Conservation (phyloP, 1,284 basidiomycete genomes). For the Ustilago shanxiensis region DNA sequence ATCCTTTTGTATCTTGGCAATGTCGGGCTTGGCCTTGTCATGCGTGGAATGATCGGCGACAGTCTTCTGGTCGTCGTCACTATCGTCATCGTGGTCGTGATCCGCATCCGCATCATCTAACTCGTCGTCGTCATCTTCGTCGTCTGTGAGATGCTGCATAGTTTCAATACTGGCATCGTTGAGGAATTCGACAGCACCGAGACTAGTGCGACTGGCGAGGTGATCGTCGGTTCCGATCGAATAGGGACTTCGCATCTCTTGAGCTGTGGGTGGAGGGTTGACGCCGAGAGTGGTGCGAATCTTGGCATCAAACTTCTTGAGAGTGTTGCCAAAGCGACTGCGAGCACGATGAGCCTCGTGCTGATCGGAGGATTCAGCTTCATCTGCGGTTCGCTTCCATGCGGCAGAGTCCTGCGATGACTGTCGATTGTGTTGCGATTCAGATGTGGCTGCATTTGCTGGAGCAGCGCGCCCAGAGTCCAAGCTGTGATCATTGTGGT, state of each 20-base stretch:
- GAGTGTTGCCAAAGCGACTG: constrained; percentile 23
- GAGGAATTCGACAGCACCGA: constrained; percentile 39
- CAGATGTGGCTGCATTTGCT: not conserved
- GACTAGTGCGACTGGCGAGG: constrained; percentile 19
- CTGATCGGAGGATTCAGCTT: constrained; percentile 33
- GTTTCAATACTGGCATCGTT: constrained; percentile 46
- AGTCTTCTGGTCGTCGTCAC: constrained; percentile 25
- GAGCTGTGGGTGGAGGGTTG: constrained; percentile 38
- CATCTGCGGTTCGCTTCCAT: constrained; percentile 27
- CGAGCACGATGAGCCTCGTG: constrained; percentile 16
- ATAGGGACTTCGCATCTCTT: constrained; percentile 38
- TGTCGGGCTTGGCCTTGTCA: not conserved
- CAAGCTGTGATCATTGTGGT: constrained; percentile 13
- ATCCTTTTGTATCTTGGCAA: constrained; percentile 12
- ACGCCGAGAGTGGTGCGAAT: constrained; percentile 27
- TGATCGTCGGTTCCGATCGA: constrained; percentile 43
- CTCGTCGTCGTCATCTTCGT: constrained; percentile 30
- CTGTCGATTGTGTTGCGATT: not conserved
- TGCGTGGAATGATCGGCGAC: constrained; percentile 8
- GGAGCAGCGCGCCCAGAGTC: not conserved
- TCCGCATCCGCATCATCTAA: constrained; percentile 26
- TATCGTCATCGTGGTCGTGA: not conserved
- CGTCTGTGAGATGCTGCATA: constrained; percentile 34
- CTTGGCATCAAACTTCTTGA: constrained; percentile 42
- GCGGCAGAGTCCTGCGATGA: constrained; percentile 19